A percentile compares a stretch with the other conserved stretches of the same genome.
These are phyloP conservation scores for Striga asiatica DNA, from an alignment of 257 asterid genomes.

Conservation along the genomic window DNA sequence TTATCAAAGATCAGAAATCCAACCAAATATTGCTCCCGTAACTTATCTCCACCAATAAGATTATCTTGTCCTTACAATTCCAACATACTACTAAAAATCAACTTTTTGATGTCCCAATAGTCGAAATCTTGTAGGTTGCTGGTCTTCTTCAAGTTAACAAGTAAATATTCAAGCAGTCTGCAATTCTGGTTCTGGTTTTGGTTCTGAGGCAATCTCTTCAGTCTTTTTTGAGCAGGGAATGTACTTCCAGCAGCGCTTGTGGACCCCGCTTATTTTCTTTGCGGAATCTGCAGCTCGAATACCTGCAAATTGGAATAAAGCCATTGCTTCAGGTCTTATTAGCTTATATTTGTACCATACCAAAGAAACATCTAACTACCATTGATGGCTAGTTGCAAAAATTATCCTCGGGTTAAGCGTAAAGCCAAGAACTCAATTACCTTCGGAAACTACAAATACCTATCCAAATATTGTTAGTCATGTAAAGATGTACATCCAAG, in stretches of 20 bases:
- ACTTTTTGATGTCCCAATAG: no score
- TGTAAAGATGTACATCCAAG: neutral
- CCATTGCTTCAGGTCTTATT: neutral
- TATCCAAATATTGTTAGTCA: neutral
- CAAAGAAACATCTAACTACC: neutral
- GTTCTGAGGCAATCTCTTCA: slow-evolving; percentile 29
- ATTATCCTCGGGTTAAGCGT: no score
- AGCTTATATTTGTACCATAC: neutral
- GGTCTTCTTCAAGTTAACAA: neutral
- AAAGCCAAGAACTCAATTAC: neutral
- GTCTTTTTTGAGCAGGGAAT: slow-evolving; percentile 32
- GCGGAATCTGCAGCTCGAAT: slow-evolving; percentile 64
- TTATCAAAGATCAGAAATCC: no score
- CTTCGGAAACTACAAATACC: neutral
- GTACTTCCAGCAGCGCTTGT: slow-evolving; percentile 92
- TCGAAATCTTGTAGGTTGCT: no score
- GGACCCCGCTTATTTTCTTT: slow-evolving; percentile 93
- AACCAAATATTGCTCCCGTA: no score
- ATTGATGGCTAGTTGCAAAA: neutral
- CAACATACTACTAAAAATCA: no score
- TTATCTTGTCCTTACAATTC: no score
- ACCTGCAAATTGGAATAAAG: slow-evolving; percentile 45
- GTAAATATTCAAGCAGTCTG: slow-evolving; percentile 33
- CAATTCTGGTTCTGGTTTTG: slow-evolving; percentile 33
- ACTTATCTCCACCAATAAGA: no score